Percentiles rank a stretch among this genome's conserved stretches.
phyloP scores from a whole-genome alignment of 139 green algal species.

The Picochlorum sp. region DNA sequence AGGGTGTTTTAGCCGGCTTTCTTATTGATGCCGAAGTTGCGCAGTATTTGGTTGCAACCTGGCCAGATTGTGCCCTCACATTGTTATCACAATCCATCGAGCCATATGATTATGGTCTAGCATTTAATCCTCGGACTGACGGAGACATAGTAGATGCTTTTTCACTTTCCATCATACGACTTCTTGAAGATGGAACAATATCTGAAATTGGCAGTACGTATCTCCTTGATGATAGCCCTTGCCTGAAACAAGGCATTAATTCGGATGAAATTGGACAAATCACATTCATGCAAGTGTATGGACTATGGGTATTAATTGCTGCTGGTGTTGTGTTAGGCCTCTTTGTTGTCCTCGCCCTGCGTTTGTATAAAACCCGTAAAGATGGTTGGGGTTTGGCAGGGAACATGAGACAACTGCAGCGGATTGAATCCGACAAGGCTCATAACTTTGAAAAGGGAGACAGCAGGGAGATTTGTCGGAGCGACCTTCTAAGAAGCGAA shows the following conservation, averaged over 20 bases:
- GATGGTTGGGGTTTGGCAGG: too few relatives aligned
- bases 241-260: neutral
- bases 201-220: neutral
- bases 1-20: conserved; percentile 3
- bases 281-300: conserved; percentile 6
- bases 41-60: conserved; percentile 3
- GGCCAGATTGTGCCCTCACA: neutral
- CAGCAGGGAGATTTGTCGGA: too few relatives aligned
- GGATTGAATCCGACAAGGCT: too few relatives aligned
- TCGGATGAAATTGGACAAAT: conserved; percentile 5
- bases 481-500: too few relatives aligned
- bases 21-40: conserved; percentile 1
- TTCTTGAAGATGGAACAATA: conserved; percentile 11
- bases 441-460: too few relatives aligned
- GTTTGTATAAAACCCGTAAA: too few relatives aligned
- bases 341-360: too few relatives aligned
- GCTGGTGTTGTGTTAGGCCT: neutral
- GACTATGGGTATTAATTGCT: conserved; percentile 9
- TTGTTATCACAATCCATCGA: conserved; percentile 2
- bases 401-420: too few relatives aligned
- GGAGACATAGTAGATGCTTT: conserved; percentile 1
- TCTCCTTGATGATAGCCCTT: conserved; percentile 1
- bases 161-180: neutral
- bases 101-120: conserved; percentile 9
- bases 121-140: neutral